Conservation (phyloP, 2,329 filamentous ascomycete species). For the Pseudogymnoascus sp. region DNA sequence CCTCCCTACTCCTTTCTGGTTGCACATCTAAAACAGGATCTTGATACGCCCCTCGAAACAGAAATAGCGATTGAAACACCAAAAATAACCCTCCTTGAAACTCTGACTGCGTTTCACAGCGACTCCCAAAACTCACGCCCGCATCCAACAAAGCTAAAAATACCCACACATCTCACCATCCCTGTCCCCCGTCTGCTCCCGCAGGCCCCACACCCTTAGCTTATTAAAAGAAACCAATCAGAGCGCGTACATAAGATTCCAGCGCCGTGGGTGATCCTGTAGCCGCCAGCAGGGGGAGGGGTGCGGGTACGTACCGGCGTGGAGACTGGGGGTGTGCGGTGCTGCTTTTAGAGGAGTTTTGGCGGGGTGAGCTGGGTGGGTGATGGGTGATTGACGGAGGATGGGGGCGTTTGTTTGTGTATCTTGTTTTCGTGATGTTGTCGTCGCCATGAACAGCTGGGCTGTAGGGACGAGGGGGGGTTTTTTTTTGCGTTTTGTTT, state of each 20-base stretch:
- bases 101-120: no score
- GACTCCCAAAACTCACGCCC: neutral
- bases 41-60: neutral
- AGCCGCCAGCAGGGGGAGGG: neutral
- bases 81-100: neutral
- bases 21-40: neutral
- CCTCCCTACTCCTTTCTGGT: neutral
- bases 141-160: neutral
- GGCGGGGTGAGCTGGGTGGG: neutral
- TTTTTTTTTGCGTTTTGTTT: no score
- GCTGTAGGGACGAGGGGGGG: no score
- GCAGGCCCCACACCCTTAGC: neutral
- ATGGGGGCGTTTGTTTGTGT: neutral
- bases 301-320: neutral
- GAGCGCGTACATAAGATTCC: neutral
- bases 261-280: neutral
- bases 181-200: neutral
- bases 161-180: neutral
- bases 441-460: no score
- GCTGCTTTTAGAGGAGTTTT: neutral
- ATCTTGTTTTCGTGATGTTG: no score
- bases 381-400: neutral
- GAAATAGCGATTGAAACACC: neutral
- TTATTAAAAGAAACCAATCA: neutral
- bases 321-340: neutral